phyloP scores from a whole-genome alignment of 495 filamentous ascomycete genomes.

The Neurospora tetrasperma region DNA sequence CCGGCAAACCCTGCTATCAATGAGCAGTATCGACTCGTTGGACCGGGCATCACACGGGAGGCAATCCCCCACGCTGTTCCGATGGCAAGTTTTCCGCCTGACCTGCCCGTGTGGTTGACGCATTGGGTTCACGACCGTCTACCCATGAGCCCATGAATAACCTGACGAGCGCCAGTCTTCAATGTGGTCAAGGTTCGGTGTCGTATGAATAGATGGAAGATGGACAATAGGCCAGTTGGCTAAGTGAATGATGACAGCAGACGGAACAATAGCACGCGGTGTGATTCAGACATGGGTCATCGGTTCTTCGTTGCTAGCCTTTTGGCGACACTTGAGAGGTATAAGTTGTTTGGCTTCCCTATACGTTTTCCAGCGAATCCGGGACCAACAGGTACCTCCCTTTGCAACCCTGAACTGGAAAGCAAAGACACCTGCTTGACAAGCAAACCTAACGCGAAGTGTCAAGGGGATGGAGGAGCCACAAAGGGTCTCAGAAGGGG shows the following conservation, averaged over 20 bases:
- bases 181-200: not conserved
- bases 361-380: not conserved
- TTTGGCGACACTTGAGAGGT: not conserved
- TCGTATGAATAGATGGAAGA: not conserved
- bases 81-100: not conserved
- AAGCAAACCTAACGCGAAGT: not conserved
- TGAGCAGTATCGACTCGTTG: not conserved
- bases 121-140: not conserved
- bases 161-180: not conserved
- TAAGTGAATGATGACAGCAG: not conserved
- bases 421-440: not conserved
- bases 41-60: not conserved
- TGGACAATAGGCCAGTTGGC: not conserved
- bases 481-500: not conserved
- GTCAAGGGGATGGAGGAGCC: not conserved
- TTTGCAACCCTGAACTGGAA: not conserved
- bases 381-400: not conserved
- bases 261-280: not conserved
- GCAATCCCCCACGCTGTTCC: not conserved
- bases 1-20: not conserved
- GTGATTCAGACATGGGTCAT: not conserved
- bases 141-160: not conserved
- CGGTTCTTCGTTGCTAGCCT: not conserved
- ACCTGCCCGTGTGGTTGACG: not conserved
- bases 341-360: not conserved